Percentiles rank a stretch among this genome's conserved stretches.
Conservation (phyloP, 1,284 basidiomycete genomes). For the Ceratobasidium sp. region DNA sequence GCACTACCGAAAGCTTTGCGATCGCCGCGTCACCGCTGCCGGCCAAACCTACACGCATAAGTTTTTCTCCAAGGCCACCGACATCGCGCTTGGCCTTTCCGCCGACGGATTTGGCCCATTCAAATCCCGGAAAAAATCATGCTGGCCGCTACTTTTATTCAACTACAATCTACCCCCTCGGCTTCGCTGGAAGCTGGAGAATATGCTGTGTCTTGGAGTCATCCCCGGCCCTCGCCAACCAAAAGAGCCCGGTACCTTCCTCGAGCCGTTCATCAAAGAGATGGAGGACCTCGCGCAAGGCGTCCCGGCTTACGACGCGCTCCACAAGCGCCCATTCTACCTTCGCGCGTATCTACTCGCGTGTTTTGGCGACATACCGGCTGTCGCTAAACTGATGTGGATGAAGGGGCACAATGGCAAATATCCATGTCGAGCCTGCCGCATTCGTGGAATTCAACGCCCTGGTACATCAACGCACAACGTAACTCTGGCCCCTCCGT, state of each 20-base stretch:
- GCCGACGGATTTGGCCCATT: constrained; percentile 38
- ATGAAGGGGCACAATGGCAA: constrained; percentile 48
- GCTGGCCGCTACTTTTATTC: constrained; percentile 50
- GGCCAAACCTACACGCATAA: constrained; percentile 3
- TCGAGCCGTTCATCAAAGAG: constrained; percentile 45
- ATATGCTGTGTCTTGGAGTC: constrained; percentile 46
- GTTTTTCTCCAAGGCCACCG: constrained; percentile 23
- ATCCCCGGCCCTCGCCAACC: constrained; percentile 47
- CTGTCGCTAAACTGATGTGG: constrained; percentile 48
- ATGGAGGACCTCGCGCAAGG: constrained; percentile 43
- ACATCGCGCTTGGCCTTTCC: constrained; percentile 46
- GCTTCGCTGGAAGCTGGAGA: constrained; percentile 30
- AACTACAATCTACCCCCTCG: constrained; percentile 48
- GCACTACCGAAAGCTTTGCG: constrained; percentile 34
- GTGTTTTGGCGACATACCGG: constrained; percentile 50
- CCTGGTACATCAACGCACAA: constrained; percentile 22
- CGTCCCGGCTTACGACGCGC: constrained; percentile 36
- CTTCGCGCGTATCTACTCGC: constrained; percentile 45
- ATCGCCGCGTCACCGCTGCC: constrained; percentile 9
- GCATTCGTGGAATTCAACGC: constrained; percentile 30
- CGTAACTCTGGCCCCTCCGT: constrained; percentile 32
- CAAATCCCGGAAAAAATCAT: constrained; percentile 19
- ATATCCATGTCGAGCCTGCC: constrained; percentile 45
- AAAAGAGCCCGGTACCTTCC: constrained; percentile 47
- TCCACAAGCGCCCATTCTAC: constrained; percentile 17